phyloP scores from a whole-genome alignment of 78 protist species.

The Paulinella micropora region DNA sequence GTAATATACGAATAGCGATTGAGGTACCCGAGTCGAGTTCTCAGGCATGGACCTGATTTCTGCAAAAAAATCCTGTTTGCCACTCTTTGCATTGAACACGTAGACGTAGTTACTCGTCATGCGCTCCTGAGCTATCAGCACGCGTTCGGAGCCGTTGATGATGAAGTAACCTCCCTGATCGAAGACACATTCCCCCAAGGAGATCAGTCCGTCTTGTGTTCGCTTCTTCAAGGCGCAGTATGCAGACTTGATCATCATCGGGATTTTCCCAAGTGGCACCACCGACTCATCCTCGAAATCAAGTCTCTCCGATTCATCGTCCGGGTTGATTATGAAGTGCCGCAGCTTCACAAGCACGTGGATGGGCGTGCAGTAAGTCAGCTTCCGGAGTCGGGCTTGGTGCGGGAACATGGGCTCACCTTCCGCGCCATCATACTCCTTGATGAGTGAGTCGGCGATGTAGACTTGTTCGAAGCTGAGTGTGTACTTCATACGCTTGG shows the following conservation, averaged over 20 bases:
- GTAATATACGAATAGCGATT: conserved; percentile 7
- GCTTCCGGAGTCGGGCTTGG: conserved; percentile 84
- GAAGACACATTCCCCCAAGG: conserved; percentile 85
- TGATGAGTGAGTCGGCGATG: neutral
- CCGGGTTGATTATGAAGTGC: neutral
- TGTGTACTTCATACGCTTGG: neutral
- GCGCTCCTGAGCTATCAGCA: conserved; percentile 94
- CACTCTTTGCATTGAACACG: conserved; percentile 49
- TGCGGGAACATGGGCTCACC: conserved; percentile 56
- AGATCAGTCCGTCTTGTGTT: conserved; percentile 31
- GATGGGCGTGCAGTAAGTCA: conserved; percentile 59
- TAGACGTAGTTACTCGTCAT: conserved; percentile 78
- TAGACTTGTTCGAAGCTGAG: conserved; percentile 9
- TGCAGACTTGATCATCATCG: conserved; percentile 90
- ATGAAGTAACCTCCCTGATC: conserved; percentile 99
- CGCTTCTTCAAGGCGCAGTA: conserved; percentile 57
- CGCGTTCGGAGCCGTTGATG: conserved; percentile 96
- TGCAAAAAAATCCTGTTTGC: conserved; percentile 50
- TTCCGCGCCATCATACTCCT: neutral
- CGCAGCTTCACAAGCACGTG: conserved; percentile 43
- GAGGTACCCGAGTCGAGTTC: conserved; percentile 19
- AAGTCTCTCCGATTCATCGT: neutral
- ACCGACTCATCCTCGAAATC: neutral
- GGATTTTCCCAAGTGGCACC: conserved; percentile 60
- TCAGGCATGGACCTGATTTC: conserved; percentile 79